phyloP scores from a whole-genome alignment of 768 basidiomycete species.

The Pleurotus sapidus region DNA sequence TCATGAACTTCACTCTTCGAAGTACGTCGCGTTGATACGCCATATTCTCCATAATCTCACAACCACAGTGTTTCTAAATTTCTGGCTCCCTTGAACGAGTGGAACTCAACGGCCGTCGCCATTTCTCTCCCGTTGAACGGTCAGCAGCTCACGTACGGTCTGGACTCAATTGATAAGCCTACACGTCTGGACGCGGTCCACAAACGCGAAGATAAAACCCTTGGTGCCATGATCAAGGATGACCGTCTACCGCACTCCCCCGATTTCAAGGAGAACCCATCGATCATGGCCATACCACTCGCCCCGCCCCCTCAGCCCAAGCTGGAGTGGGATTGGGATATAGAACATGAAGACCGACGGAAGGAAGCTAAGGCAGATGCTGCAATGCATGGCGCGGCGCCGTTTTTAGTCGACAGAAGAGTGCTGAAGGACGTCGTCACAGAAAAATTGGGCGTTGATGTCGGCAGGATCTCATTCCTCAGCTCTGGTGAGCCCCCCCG shows the following conservation, averaged over 20 bases:
- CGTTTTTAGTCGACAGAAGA: constrained; percentile 74
- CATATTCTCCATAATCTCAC: background rate
- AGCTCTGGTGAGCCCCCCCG: constrained; percentile 57
- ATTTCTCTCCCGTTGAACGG: constrained; percentile 1
- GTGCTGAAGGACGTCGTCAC: constrained; percentile 75
- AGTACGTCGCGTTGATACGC: background rate
- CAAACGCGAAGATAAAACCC: constrained; percentile 1
- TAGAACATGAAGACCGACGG: constrained; percentile 68
- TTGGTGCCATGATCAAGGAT: constrained; percentile 5
- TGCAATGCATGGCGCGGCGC: constrained; percentile 55
- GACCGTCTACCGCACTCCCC: background rate
- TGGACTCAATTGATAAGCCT: constrained; percentile 8
- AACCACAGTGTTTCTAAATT: constrained; percentile 7
- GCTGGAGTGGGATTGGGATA: constrained; percentile 68
- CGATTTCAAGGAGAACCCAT: background rate
- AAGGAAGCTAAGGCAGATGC: constrained; percentile 64
- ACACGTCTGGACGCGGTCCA: constrained; percentile 6
- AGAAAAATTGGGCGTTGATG: constrained; percentile 63
- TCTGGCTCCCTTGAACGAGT: constrained; percentile 9
- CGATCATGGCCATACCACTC: constrained; percentile 8
- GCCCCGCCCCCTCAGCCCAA: constrained; percentile 16
- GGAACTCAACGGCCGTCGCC: constrained; percentile 6
- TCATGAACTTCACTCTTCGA: background rate
- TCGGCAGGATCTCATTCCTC: constrained; percentile 69
- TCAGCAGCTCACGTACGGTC: constrained; percentile 1